Base-by-base conservation (phyloP, 176 grass and related monocot species). In the Aegilops speltoides region DNA sequence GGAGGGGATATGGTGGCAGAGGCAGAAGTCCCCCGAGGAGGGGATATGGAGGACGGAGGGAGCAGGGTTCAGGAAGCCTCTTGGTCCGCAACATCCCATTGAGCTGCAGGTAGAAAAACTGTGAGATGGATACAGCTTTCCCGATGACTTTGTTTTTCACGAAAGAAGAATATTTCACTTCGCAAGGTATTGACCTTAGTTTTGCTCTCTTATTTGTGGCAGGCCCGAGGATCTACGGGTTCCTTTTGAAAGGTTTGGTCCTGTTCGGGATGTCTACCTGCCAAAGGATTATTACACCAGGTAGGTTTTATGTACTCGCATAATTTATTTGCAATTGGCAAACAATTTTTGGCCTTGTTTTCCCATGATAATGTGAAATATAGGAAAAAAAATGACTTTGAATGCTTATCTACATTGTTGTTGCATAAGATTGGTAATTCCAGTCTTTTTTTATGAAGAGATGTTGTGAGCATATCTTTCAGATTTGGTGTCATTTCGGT, bases 61-160 rank as follows among this genome's bases (percentile, higher is more conserved):
- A 93, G 7, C 86, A 87, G 46, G 45, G 63, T 75, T 78, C 67
- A 29, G 87, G 85, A 25, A 98, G 95, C 80, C 95, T 98, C 75
- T 82, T 98, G 80, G 93, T 98, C 85, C 95, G 95, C 37, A 98
- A 99, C 40, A 99, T 99, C 60, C 97, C 97, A 45, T 50, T 96
- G 54, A 99, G 76, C 38, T 94, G 90, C 85, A 88, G 97, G 97
- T 92, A 77, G 31, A 29, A 5, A 29, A 78, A 64, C 23, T 87
- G 1, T 56, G 45, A 12, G 29, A 8, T 45, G 7, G 25, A 41
- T 70, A 23, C 26, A 0, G 34, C 48, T 73, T n/a, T 56, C 25
- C 17, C 6, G 68, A 24, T 80, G 15, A 56, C 24, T 8, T 19
- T 2, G 52, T 64, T 61, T 32, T 10, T 68, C 2, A 65, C 10